Base-by-base conservation (phyloP, 1,284 basidiomycete species). In the Marasmius fiardii region DNA sequence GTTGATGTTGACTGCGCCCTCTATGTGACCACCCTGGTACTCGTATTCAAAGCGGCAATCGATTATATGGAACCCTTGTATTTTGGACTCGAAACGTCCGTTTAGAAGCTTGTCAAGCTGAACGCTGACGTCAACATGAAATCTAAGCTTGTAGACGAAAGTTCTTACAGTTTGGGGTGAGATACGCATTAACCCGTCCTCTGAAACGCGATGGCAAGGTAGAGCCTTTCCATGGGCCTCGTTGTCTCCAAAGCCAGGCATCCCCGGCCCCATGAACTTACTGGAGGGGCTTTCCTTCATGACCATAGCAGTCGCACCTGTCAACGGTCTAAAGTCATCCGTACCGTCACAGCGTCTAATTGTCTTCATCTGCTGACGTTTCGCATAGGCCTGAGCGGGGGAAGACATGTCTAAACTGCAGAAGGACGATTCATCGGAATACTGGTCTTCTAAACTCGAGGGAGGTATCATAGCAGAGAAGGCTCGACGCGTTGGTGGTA, bases 31-130 rank as follows among this genome's bases (percentile, higher is more conserved):
- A 11, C 96, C 96, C 50, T 83, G 80, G 70, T 90, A 98, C 74
- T 99, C 97, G 68, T 98, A 99, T 61, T 94, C 93, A 71, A 99
- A 99, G 26, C 96, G 91, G 71, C 97, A 99, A 74, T 99, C 96
- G 65, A 99, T 88, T 54, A 99, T 74, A 60, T 90, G 81, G 69
- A 80, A 95, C 47, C 83, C 78, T 41, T 79, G 76, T 59, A 95
- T 85, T 61, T 81, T 73, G 26, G 78, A 67, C 53, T 83, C 71
- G 68, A 83, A 97, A 58, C 73, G 74, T 26, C 95, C 93, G 53
- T 85, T 82, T 37, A 97, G 71, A 16, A 97, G 75, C 20, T 78
- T 75, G 62, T 93, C 81, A 65, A 95, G 71, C 92, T 94, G 61
- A 51, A 24, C 3, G 14, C 58, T 45, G 33, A 28, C 49, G 58